These are phyloP conservation scores for Aquilaria agallochum DNA, from an alignment of 441 rosid genomes.

Conservation along the genomic window DNA sequence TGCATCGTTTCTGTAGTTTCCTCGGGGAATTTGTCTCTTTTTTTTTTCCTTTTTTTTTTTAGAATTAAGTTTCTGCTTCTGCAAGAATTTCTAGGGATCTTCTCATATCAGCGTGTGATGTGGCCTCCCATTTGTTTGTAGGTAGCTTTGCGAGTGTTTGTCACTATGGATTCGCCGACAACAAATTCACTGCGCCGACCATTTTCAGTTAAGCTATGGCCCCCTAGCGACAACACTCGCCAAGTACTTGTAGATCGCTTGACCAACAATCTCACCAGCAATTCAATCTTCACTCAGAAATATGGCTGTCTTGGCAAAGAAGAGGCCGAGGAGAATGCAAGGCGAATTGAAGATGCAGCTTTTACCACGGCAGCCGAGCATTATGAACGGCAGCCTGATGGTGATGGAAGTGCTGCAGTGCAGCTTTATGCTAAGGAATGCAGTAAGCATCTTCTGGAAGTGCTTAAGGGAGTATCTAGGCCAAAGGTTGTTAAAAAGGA, in stretches of 20 bases:
- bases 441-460: conserved; percentile 78
- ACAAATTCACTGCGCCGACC: conserved; percentile 49
- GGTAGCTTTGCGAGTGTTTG: conserved; percentile 11
- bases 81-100: no score
- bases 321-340: conserved; percentile 81
- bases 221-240: conserved; percentile 80
- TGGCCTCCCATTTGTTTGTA: neutral
- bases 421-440: conserved; percentile 94
- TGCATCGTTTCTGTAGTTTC: neutral
- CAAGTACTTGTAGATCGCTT: conserved; percentile 69
- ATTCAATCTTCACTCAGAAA: conserved; percentile 76
- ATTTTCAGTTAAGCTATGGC: conserved; percentile 84
- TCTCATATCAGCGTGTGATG: no score
- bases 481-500: conserved; percentile 32
- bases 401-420: conserved; percentile 90
- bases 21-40: neutral
- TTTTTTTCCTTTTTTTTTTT: neutral
- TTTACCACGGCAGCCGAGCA: conserved; percentile 56
- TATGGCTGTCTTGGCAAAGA: conserved; percentile 67
- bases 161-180: conserved; percentile 44
- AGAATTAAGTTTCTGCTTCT: neutral
- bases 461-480: conserved; percentile 62
- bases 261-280: conserved; percentile 60
- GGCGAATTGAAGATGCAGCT: conserved; percentile 62
- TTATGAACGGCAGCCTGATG: conserved; percentile 88